Evolutionary conservation across 352 stramenopile species (phyloP), one percentile per base, ranked within the genome.

Genomic region (Lagenidium giganteum): DNA sequence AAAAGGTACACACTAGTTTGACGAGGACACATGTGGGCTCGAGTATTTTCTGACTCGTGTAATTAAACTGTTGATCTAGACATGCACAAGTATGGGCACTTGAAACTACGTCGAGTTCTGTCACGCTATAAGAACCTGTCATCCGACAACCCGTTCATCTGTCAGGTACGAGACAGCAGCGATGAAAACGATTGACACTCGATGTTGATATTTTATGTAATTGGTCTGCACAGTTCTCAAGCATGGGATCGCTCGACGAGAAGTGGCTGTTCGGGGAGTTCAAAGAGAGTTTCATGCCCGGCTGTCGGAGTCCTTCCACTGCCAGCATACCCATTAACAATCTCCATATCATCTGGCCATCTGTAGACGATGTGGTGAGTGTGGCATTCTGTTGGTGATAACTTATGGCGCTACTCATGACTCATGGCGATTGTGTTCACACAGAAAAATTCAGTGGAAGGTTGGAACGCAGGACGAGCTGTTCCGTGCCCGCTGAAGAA

Each of bases 261-360:
- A 87, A 86, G 47, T 93, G 81, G 81, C 54, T 93, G 9, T 90
- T 85, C 35, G 68, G 70, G 1, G 81, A 93, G 50, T 89, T 93
- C 50, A 44, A 60, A 5, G 34, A 52, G 28, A 90, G 77, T 32
- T 62, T 90, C 23, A 67, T 87, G 42, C 64, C 62, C 0, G 65
- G 73, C 3, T 70, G 62, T 42, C 67, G 50, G n/a, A 50, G 48
- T 3, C 21, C 71, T 8, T 59, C 59, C 1, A 42, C 67, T n/a
- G 37, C 24, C 23, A 33, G 29, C 11, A 42, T 78, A 25, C 61
- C 65, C 6, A 33, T 81, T 31, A 75, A 84, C 43, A 51, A 68
- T 6, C 61, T 93, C 6, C 77, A 93, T 44, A 70, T 87, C 29
- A 78, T 93, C 33, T 93, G 81, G 81, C 81, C 81, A 2, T 83